Evolutionary conservation across 805 yeast genomes (phyloP), one percentile per base, ranked within the genome.

Genomic region (Candida verbasci): DNA sequence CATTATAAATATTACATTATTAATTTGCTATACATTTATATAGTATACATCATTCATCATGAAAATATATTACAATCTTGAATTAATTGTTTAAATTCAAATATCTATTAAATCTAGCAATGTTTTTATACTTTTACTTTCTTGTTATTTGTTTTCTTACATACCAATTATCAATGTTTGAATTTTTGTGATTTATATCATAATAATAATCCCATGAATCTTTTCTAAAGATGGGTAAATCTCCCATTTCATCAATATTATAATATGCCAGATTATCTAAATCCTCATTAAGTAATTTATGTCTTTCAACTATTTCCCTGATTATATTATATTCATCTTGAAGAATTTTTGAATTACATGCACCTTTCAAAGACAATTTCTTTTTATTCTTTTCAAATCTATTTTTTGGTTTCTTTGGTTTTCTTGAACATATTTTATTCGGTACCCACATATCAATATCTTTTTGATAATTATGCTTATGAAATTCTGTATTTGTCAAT

Each of bases 361-460:
- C 70, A 10, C 74, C 75, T 31, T 40, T 42, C 8, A 59, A 41
- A 0, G 68, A 57, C 24, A 66, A 46, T 10, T 46, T 40, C 3
- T 56, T 52, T 11, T 48, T 35, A 9, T 49, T 47, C 26, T 56
- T 56, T 6, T 25, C 4, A 43, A 44, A 51, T n/a, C 37, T 38
- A 34, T 52, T 48, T 31, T 55, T 40, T 17, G 47, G 49, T 7
- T 42, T 36, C 10, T 39, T 35, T n/a, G 72, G 71, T 1, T 55
- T 36, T 5, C 38, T 31, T 25, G 50, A 47, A 48, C 76, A 71
- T 7, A 63, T 45, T 17, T 53, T 48, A 44, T 70, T 68, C 4
- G 72, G 63, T 3, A 72, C 74, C 78, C 77, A 72, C 24, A 71
- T 44, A 16, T 57, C 54, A 34, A 72, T 55, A 39, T 70, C 73